Base-by-base conservation (phyloP, 192 early-diverging fungal genomes). In the Coemansia umbellata region DNA sequence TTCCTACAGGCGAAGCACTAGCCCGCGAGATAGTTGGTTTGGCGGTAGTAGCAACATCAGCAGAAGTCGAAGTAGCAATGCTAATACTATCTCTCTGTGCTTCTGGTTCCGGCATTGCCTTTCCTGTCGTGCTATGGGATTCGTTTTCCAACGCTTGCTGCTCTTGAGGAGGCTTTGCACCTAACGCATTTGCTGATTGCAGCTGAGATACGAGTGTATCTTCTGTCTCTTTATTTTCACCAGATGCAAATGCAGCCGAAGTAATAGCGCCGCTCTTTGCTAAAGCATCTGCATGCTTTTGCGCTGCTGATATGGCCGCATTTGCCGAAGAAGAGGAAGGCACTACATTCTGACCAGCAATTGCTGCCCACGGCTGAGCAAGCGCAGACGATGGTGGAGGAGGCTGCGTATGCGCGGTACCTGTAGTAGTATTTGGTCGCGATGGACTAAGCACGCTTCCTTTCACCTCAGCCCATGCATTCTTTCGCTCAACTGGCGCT, bases 391-490 rank as follows among this genome's bases (percentile, higher is more conserved):
- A 61, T 14, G 52, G 31, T 31, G 56, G 55, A 17, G 47, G 50
- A 30, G 63, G n/a, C 27, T 49, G 40, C 9, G 52, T 36, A 19
- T 58, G 66, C 3, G 53, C 57, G 9, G 53, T 27, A 15, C 58
- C 60, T 8, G 71, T 57, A 5, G 64, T 66, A 32, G 71, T 60
- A 15, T 47, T 56, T 37, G 71, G 73, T n/a, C 60, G 55, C 19
- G 73, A 65, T 22, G 73, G 73, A 39, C 66, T 76, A 23, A 76
- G 37, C 14, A 76, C 73, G 53, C 73, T 76, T 41, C 69, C 73
- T 54, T 76, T 76, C 19, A 69, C 61, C 4, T 76, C 73, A 3
- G 62, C 56, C 73, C 73, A 76, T 39, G 73, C 73, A 24, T 76
- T 76, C 31, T 56, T 69, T 15, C 66, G 55, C 61, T 76, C 73